Evolutionary conservation across 257 asterid species (phyloP), one percentile per base, ranked within the genome.

Genomic region (Primulina eburnea): DNA sequence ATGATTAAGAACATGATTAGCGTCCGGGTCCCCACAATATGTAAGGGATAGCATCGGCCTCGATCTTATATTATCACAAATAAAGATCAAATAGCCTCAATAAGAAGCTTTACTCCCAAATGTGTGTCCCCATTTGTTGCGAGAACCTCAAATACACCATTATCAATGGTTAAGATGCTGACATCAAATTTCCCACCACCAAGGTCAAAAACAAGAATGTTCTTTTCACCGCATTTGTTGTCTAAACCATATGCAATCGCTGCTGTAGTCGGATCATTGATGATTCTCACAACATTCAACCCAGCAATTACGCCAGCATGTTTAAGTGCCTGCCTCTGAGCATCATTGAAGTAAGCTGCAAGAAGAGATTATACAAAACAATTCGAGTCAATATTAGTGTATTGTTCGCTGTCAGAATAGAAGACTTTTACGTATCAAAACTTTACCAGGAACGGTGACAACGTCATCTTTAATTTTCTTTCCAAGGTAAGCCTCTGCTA

Each of bases 111-210:
- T 86, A 97, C 99, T 87, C 99, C 99, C 69, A 93, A 90, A 79
- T 93, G 99, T 71, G 99, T 93, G 76, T 90, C 99, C 43, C 97
- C 99, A 35, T 93, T 93, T 12, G 99, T 93, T 29, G 99, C 67
- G 64, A 93, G 97, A 81, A 90, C 97, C 92, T 93, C 97, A 65
- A 93, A 93, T 18, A 90, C 99, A 24, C 99, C 96, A 73, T 93
- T 90, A 37, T 93, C 99, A 70, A 93, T 90, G 77, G 97, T 89
- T 83, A 93, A 81, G 79, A 93, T 77, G 72, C 99, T 93, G 86
- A 89, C 99, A 83, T 93, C 98, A 26, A 93, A 93, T 38, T 97
- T 92, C 58, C 97, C 98, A 80, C 98, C 98, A 81, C 98, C 98
- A 77, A 92, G 97, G 65, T 92, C 97, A 78, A 92, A 92, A 52